phyloP scores from a whole-genome alignment of 106 monocot genomes.

The Dendrobium chrysotoxum region DNA sequence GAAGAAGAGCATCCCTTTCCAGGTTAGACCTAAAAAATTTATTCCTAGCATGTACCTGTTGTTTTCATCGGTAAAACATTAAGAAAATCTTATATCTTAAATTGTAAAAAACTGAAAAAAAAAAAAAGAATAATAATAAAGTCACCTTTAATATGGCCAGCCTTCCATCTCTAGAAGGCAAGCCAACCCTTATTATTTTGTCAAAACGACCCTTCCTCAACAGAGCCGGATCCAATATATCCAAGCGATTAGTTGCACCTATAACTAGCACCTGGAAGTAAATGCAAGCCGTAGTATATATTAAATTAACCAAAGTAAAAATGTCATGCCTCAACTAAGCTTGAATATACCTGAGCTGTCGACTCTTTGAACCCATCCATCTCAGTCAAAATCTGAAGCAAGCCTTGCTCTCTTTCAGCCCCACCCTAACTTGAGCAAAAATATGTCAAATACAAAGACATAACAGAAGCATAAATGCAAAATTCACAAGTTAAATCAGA shows the following conservation, averaged over 20 bases:
- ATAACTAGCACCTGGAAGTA: constrained; percentile 62
- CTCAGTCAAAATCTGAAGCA: constrained; percentile 90
- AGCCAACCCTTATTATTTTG: constrained; percentile 82
- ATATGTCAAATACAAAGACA: background rate
- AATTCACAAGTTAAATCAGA: background rate
- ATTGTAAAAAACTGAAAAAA: background rate
- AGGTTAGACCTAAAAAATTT: constrained; percentile 66
- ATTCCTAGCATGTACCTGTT: constrained; percentile 76
- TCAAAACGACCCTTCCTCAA: constrained; percentile 85
- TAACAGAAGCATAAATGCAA: background rate
- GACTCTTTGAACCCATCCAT: constrained; percentile 83
- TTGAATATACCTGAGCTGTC: constrained; percentile 49
- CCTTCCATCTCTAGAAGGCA: constrained; percentile 83
- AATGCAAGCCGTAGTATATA: background rate
- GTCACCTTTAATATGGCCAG: constrained; percentile 69
- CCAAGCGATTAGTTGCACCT: constrained; percentile 81
- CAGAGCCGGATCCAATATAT: constrained; percentile 82
- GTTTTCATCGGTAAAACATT: background rate
- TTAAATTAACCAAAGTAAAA: constrained; percentile 1
- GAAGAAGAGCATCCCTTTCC: constrained; percentile 54
- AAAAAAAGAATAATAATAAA: background rate
- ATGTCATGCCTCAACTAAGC: background rate
- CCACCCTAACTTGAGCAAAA: constrained; percentile 51
- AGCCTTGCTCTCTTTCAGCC: constrained; percentile 88
- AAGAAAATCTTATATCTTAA: background rate